Conservation (phyloP, 305 asterid species). For the Fraxinus floribunda region DNA sequence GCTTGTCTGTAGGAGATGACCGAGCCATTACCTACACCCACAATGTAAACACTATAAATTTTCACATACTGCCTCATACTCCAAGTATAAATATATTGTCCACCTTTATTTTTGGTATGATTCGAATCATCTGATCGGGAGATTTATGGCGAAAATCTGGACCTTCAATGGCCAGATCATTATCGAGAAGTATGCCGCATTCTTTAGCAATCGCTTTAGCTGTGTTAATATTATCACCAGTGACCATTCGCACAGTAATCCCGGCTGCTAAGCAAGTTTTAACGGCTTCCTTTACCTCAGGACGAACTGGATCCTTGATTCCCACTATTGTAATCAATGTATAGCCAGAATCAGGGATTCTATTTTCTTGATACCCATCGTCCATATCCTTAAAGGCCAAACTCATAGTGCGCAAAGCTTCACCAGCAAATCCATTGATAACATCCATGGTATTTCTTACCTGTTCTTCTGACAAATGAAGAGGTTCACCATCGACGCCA, state of each 20-base stretch:
- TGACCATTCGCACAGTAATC: slow-evolving; percentile 84
- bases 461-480: slow-evolving; percentile 58
- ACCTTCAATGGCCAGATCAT: slow-evolving; percentile 82
- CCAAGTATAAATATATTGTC: not conserved
- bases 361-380: slow-evolving; percentile 32
- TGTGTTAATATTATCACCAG: slow-evolving; percentile 91
- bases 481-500: slow-evolving; percentile 57
- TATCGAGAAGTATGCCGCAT: slow-evolving; percentile 78
- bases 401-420: slow-evolving; percentile 86
- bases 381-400: slow-evolving; percentile 76
- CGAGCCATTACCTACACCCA: slow-evolving; percentile 88
- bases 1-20: slow-evolving; percentile 93
- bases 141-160: slow-evolving; percentile 63
- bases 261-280: slow-evolving; percentile 84
- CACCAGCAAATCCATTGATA: slow-evolving; percentile 70
- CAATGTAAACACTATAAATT: slow-evolving; percentile 14
- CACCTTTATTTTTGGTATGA: slow-evolving; percentile 84
- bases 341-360: slow-evolving; percentile 69
- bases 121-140: slow-evolving; percentile 56
- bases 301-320: slow-evolving; percentile 93
- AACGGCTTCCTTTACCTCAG: slow-evolving; percentile 89
- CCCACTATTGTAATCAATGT: slow-evolving; percentile 81
- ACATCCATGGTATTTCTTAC: slow-evolving; percentile 37
- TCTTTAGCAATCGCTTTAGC: slow-evolving; percentile 95
- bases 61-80: not conserved